Evolutionary conservation across 306 rosid genomes (phyloP), one percentile per base, ranked within the genome.

Genomic region (Parietaria judaica): DNA sequence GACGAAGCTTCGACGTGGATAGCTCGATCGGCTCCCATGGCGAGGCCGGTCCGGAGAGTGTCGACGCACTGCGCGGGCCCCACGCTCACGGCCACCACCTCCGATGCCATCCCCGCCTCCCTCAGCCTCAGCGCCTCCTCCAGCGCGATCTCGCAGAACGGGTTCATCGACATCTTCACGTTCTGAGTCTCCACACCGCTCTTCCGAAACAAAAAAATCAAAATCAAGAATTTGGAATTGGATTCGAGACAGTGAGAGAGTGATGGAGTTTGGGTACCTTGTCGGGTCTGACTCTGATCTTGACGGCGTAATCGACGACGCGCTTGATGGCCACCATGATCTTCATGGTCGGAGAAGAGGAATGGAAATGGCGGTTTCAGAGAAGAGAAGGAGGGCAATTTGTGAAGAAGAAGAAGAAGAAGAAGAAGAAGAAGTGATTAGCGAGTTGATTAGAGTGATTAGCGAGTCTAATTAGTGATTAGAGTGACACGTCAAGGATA

Each of bases 81-180:
- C 88, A 88, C 78, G 51, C 76, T 84, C 11, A 92, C 88, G 0
- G 94, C 98, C 60, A 88, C 88, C 14, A 94, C 99, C 79, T 94
- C 97, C 0, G 94, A 82, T 17, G 95, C 99, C 77, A 82, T 54
- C 8, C 88, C 86, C 6, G 87, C 68, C 63, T 94, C 95, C 62
- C 68, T 88, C 43, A 88, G 82, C 10, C 99, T 77, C 48, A 92
- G 90, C 3, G 99, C 96, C 68, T 92, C 96, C 70, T 92, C 96
- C 6, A 88, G 74, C 2, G 95, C 99, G 31, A 92, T 92, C 85
- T 92, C 99, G 51, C 95, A 88, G 65, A 92, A 92, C 17, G 99
- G 96, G 69, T 92, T 92, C 95, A 92, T 92, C 37, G 99, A 92
- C 99, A 94, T 94, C 67, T 94, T 92, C 83, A 94, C 94, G 69